Base-by-base conservation (phyloP, 768 basidiomycete species). In the Termitomyces eurrhizus region DNA sequence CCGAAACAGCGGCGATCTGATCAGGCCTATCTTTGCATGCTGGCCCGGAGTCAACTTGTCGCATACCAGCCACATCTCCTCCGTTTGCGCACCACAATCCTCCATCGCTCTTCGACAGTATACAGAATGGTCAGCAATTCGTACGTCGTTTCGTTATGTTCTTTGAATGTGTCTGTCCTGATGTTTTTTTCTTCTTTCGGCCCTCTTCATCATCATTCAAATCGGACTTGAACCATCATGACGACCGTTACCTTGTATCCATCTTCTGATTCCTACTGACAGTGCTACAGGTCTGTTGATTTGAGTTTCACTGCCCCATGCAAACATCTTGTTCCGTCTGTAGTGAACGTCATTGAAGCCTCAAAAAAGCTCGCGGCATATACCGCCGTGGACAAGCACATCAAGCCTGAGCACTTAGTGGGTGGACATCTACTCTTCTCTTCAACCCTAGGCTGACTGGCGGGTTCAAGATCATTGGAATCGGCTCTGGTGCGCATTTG, bases 351-450 rank as follows among this genome's bases (percentile, higher is more conserved):
- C 5, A 77, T 98, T 44, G 96, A 98, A 67, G 80, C 82, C 56
- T 87, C 94, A 18, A 99, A 99, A 75, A 82, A 84, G 56, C 80
- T 96, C 18, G 97, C 97, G 9, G 97, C 97, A 3, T 95, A 86
- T 75, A 90, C 92, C 1, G 97, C 97, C 0, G 96, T 99, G 1
- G 96, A 98, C 71, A 82, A 85, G 53, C 90, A 98, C 74, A 81
- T 99, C 36, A 80, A 81, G 58, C 83, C 88, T 32, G 82, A 93
- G 66, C 89, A 98, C 75, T 89, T 87, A 78, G 95, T 91, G 66
- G 59, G 80, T 72, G 52, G 49, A 45, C 21, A 46, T 57, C 32
- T 36, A 42, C 7, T 44, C 21, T 33, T 21, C 14, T 32, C 57
- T 16, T 21, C 42, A 44, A 56, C 52, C 39, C 42, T 16, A 11